Evolutionary conservation across 2,329 filamentous ascomycete genomes (phyloP), one percentile per base, ranked within the genome.

Genomic region (Boeremia lycopersici): DNA sequence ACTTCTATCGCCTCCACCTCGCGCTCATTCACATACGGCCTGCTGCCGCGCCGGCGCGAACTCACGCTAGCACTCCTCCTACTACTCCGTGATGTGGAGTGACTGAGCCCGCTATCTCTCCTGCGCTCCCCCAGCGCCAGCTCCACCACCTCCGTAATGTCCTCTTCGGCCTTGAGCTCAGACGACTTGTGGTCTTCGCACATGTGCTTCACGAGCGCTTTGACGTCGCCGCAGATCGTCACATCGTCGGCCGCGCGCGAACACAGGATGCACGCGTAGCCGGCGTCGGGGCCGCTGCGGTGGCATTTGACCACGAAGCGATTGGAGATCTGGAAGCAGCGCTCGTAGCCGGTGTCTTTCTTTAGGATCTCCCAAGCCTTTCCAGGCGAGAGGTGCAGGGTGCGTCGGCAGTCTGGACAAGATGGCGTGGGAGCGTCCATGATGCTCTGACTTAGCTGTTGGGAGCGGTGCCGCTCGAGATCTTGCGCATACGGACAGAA

Each of bases 241-340:
- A 73, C 65, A 3, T 63, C 59, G 17, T 57, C 57, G 0, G 46
- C 56, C 29, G 62, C 56, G 34, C 58, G 57, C n/a, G 67, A 65
- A 47, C 72, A 74, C 1, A 74, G 58, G 7, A 74, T 67, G 31
- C 72, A 74, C 2, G 65, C 62, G 51, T 74, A 74, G 19, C 71
- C 71, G 10, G 65, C 70, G 41, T 74, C 70, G 2, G 63, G 63
- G 10, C 68, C 63, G 11, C 63, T 61, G 3, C 71, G 67, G 45
- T 74, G 72, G 33, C 72, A 72, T 38, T 74, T 74, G 13, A 74
- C 71, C 0, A 73, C 68, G 30, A 74, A 74, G n/a, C 72, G 71
- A 45, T 72, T 74, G 5, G 64, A 61, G 6, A 74, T 59, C 15
- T 67, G 68, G 46, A 73, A 74, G 31, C 60, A 65, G n/a, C 71